Evolutionary conservation across 371 early-diverging fungal species (phyloP).

Genomic region (Capillidium rhysosporum): DNA sequence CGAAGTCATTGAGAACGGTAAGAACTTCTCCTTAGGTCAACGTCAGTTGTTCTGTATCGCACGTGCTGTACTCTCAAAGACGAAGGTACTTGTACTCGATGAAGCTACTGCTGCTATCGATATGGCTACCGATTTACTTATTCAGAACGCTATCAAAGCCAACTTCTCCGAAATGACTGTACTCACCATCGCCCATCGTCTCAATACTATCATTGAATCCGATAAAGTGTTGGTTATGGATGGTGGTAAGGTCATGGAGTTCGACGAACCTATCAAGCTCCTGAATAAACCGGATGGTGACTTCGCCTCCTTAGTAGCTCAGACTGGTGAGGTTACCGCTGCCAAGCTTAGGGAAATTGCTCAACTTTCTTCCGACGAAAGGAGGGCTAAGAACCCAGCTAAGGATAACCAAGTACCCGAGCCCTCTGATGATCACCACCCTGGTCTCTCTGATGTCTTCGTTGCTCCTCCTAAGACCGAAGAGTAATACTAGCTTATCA

Average conservation of each 20-base stretch:
- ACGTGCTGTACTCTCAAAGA: constrained; percentile 21
- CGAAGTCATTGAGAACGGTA: constrained; percentile 20
- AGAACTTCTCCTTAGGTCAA: constrained; percentile 33
- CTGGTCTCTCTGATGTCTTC: background rate
- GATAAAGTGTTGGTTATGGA: constrained; percentile 32
- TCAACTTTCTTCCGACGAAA: background rate
- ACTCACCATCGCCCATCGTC: constrained; percentile 39
- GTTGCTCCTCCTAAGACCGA: background rate
- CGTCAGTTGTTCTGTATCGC: constrained; percentile 26
- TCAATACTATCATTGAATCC: constrained; percentile 42
- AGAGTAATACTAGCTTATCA: too few species aligned
- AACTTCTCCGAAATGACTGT: constrained; percentile 23
- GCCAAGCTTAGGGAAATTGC: constrained; percentile 3
- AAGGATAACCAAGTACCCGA: background rate
- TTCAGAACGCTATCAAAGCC: constrained; percentile 20
- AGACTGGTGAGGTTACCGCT: background rate
- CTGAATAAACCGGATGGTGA: background rate
- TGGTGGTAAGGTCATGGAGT: constrained; percentile 32
- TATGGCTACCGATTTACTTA: constrained; percentile 20
- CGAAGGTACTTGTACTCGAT: constrained; percentile 33
- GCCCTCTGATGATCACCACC: background rate
- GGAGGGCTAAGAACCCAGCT: background rate
- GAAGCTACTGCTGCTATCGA: constrained; percentile 45
- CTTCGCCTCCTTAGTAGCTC: background rate
- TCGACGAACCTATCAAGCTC: constrained; percentile 13